Conservation (phyloP, 2,329 filamentous ascomycete genomes). For the Clonostachys byssicola region DNA sequence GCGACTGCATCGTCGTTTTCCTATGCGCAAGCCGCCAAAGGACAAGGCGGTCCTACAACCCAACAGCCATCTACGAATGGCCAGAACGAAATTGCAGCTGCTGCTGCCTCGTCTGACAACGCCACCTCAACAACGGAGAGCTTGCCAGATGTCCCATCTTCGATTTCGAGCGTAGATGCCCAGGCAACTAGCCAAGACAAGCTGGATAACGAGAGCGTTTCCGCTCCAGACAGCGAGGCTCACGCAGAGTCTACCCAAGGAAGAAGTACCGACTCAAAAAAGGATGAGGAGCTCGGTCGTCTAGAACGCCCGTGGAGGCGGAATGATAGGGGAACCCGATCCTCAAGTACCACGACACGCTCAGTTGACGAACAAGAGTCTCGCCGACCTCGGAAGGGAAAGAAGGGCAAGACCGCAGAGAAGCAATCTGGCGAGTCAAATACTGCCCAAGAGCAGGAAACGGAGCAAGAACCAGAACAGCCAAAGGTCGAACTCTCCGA, state of each 20-base stretch:
- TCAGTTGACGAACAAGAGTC: slow-evolving; percentile 56
- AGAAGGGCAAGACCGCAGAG: slow-evolving; percentile 49
- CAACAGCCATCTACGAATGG: slow-evolving; percentile 22
- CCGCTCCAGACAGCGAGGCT: slow-evolving; percentile 29
- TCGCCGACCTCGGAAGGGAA: slow-evolving; percentile 49
- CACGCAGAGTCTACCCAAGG: slow-evolving; percentile 25
- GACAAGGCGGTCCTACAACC: slow-evolving; percentile 46
- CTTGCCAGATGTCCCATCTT: slow-evolving; percentile 5
- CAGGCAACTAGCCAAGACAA: slow-evolving; percentile 18
- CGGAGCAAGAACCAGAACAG: slow-evolving; percentile 32
- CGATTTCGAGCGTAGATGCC: slow-evolving; percentile 12
- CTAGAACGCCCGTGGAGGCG: slow-evolving; percentile 34
- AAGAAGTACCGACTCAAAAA: slow-evolving; percentile 22
- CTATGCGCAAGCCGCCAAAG: slow-evolving; percentile 93
- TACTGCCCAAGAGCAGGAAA: slow-evolving; percentile 53
- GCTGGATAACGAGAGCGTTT: slow-evolving; percentile 23
- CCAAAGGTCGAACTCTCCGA: slow-evolving; percentile 68
- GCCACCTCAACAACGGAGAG: slow-evolving; percentile 11
- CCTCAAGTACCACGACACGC: slow-evolving; percentile 60
- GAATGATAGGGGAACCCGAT: slow-evolving; percentile 47
- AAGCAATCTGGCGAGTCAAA: slow-evolving; percentile 45
- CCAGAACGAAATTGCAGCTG: slow-evolving; percentile 2
- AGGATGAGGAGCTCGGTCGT: slow-evolving; percentile 30
- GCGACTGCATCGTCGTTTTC: slow-evolving; percentile 67
- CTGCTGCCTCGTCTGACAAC: slow-evolving; percentile 8